phyloP scores from a whole-genome alignment of 1,139 yeast genomes.

The Taphrina populina region DNA sequence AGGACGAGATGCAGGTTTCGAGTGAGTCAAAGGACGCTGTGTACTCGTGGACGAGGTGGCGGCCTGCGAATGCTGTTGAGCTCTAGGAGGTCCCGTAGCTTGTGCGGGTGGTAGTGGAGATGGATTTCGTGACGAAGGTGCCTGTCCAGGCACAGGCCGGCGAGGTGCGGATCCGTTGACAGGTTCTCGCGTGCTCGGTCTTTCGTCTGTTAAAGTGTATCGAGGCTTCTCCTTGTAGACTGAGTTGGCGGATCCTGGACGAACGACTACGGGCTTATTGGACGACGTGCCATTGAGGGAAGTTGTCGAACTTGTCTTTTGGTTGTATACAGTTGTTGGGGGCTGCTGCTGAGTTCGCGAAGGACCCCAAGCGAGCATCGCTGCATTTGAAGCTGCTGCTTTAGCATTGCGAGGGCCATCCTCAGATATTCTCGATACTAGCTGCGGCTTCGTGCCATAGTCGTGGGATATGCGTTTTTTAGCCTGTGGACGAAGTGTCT shows the following conservation, averaged over 20 bases:
- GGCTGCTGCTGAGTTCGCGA: not conserved
- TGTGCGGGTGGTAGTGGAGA: slow-evolving; percentile 21
- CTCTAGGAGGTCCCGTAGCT: slow-evolving; percentile 2
- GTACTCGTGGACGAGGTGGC: slow-evolving; percentile 12
- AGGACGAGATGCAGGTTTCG: slow-evolving; percentile 1
- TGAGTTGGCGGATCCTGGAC: slow-evolving; percentile 11
- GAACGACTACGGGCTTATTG: not conserved
- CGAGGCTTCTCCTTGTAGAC: slow-evolving; percentile 20
- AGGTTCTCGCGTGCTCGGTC: slow-evolving; percentile 6
- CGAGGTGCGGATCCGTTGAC: slow-evolving; percentile 6
- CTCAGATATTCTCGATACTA: not conserved
- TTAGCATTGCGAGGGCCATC: slow-evolving; percentile 28
- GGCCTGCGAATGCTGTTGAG: slow-evolving; percentile 5
- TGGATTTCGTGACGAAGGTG: slow-evolving; percentile 19
- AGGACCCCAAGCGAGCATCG: slow-evolving; percentile 35
- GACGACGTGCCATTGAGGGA: slow-evolving; percentile 11
- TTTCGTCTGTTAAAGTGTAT: slow-evolving; percentile 18
- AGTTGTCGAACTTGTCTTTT: slow-evolving; percentile 14
- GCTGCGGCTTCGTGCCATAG: not conserved
- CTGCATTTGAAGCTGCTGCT: slow-evolving; percentile 32
- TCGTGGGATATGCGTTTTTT: slow-evolving; percentile 20
- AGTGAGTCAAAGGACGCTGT: not conserved
- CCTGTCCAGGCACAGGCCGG: slow-evolving; percentile 8
- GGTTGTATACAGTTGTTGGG: slow-evolving; percentile 5
- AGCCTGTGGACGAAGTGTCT: slow-evolving; percentile 21